phyloP scores from a whole-genome alignment of 148 eudicot species.

The Rhododendron simsii region DNA sequence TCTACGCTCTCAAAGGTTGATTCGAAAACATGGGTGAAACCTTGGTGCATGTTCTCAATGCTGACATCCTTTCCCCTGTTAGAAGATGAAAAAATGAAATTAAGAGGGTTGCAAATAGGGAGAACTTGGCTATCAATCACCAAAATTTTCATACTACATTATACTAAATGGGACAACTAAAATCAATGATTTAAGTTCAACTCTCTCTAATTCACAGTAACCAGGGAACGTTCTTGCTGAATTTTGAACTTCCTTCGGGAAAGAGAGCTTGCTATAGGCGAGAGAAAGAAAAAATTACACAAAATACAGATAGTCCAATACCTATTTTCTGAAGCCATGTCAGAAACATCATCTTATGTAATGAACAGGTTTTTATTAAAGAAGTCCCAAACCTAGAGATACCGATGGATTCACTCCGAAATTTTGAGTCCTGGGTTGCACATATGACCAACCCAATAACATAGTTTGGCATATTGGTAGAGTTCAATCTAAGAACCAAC shows the following conservation, averaged over 20 bases:
- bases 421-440: not conserved
- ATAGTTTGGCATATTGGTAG: not conserved
- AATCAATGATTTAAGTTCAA: not conserved
- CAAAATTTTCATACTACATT: not conserved
- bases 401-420: not conserved
- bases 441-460: not conserved
- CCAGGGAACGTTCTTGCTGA: not conserved
- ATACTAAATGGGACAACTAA: not conserved
- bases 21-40: constrained; percentile 81
- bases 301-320: not conserved
- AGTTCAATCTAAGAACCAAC: not conserved
- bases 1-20: constrained; percentile 66
- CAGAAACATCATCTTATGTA: not conserved
- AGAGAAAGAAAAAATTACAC: not conserved
- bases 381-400: not conserved
- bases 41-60: constrained; percentile 74
- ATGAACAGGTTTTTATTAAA: not conserved
- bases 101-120: not conserved
- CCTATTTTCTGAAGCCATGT: not conserved
- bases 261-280: not conserved
- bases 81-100: not conserved
- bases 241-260: not conserved
- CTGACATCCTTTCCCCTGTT: constrained; percentile 79
- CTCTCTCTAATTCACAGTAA: not conserved
- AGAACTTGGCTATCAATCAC: not conserved